Evolutionary conservation across 371 early-diverging fungal species (phyloP).

Genomic region (Smittium culicis): DNA sequence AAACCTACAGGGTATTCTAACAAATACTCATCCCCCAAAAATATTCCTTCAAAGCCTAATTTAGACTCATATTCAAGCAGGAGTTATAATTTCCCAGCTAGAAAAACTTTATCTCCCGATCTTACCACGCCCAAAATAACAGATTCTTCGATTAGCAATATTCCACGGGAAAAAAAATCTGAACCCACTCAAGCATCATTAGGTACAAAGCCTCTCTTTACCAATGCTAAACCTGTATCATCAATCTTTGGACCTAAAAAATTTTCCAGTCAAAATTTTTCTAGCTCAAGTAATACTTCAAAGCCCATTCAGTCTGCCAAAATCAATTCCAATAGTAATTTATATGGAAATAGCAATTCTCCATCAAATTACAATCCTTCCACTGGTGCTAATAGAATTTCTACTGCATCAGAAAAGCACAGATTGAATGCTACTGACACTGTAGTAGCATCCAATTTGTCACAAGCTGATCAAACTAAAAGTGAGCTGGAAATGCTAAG

Average conservation of each 20-base stretch:
- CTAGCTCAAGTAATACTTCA: neutral
- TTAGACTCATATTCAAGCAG: no score
- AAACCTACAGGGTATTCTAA: neutral
- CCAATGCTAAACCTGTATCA: conserved; percentile 23
- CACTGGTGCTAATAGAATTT: conserved; percentile 7
- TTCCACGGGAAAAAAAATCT: no score
- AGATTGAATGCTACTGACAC: neutral
- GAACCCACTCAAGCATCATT: no score
- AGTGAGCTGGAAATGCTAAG: conserved; percentile 31
- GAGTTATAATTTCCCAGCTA: no score
- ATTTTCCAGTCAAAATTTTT: no score
- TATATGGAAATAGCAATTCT: neutral
- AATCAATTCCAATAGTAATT: neutral
- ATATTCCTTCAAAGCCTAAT: no score
- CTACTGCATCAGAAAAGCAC: conserved; percentile 5
- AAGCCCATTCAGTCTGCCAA: no score
- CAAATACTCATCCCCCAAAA: no score
- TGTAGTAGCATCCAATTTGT: conserved; percentile 21
- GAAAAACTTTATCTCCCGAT: no score
- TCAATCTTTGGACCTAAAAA: conserved; percentile 27
- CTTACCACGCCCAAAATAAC: no score
- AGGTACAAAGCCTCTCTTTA: conserved; percentile 29
- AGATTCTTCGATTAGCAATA: no score
- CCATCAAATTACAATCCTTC: conserved; percentile 18
- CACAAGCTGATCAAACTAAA: conserved; percentile 32